phyloP scores from a whole-genome alignment of 2,329 filamentous ascomycete genomes.

The Beauveria australis region DNA sequence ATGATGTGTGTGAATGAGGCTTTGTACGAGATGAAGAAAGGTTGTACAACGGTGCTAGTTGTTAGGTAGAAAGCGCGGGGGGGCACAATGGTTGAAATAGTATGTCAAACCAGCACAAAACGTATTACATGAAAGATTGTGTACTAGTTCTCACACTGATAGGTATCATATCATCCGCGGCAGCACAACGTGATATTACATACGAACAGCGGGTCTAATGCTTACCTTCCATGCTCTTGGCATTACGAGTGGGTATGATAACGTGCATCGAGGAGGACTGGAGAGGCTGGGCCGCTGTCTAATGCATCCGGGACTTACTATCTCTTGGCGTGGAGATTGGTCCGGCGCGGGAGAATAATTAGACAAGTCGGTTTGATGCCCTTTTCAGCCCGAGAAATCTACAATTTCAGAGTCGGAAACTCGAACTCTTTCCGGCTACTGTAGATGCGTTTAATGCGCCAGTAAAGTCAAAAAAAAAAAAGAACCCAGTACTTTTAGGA shows the following conservation, averaged over 20 bases:
- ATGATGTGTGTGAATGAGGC: conserved; percentile 3
- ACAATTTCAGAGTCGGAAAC: no score
- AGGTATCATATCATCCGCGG: background rate
- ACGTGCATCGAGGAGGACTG: background rate
- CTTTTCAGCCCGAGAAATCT: no score
- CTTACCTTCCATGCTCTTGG: conserved; percentile 10
- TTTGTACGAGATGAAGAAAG: background rate
- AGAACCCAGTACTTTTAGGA: background rate
- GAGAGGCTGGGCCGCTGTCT: background rate
- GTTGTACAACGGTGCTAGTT: background rate
- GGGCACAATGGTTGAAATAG: conserved; percentile 10
- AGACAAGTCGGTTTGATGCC: background rate
- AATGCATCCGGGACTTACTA: background rate
- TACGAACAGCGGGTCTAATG: conserved; percentile 5
- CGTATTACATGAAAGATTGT: conserved; percentile 8
- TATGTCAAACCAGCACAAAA: background rate
- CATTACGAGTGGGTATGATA: conserved; percentile 10
- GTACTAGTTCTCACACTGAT: background rate
- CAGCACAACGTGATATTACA: conserved; percentile 9
- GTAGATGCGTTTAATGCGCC: background rate
- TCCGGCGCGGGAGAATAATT: background rate
- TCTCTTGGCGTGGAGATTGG: conserved; percentile 6
- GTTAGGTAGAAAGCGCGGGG: background rate
- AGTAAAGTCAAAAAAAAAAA: background rate
- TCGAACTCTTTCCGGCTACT: no score